phyloP scores from a whole-genome alignment of 73 alveolate genomes.

The Effrenium voratum region DNA sequence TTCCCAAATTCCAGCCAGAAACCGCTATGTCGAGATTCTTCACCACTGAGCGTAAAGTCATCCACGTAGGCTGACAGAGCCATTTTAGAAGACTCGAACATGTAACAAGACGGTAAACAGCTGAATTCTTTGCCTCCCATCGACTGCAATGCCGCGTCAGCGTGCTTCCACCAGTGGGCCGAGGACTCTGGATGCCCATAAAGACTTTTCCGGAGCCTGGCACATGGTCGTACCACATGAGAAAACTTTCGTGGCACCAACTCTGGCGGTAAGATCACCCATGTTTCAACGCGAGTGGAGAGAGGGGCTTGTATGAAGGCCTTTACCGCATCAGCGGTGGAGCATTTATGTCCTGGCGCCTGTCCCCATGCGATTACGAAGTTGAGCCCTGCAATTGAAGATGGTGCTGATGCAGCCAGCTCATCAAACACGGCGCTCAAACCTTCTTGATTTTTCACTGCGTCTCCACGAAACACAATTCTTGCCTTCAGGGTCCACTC shows the following conservation, averaged over 20 bases:
- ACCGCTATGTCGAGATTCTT: neutral
- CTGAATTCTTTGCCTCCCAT: too few species aligned
- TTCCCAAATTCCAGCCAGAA: neutral
- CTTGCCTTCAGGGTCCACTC: constrained; percentile 2
- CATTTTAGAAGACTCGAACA: neutral
- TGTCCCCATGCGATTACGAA: neutral
- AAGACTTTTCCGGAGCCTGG: neutral
- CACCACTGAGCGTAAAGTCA: neutral
- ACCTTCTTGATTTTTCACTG: neutral
- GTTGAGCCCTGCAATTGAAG: neutral
- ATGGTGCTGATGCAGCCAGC: neutral
- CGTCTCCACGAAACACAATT: constrained; percentile 1
- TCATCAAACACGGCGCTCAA: neutral
- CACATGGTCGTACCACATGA: neutral
- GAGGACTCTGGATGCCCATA: constrained; percentile 28
- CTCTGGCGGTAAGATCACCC: neutral
- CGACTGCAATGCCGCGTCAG: neutral
- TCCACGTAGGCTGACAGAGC: constrained; percentile 2
- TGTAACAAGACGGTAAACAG: neutral
- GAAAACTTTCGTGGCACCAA: neutral
- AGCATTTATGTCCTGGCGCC: neutral
- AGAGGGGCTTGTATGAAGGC: neutral
- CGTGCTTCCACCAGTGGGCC: neutral
- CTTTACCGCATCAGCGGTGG: neutral
- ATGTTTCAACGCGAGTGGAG: neutral